Percentiles rank a stretch among this genome's conserved stretches.
phyloP scores from a whole-genome alignment of 2,329 filamentous ascomycete species.

The Truncatella angustata region DNA sequence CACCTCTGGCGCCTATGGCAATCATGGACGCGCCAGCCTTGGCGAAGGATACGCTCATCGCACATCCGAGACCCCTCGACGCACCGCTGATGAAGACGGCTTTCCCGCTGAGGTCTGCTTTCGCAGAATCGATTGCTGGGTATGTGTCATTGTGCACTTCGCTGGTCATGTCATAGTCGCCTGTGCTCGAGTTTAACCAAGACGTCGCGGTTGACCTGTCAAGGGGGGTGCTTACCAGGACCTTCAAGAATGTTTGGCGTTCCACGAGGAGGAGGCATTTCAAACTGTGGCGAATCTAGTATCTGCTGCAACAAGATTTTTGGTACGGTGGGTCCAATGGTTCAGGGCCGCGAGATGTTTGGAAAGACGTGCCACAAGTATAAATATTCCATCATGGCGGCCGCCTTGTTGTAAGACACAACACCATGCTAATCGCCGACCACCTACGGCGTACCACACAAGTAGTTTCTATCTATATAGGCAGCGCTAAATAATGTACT shows the following conservation, averaged over 20 bases:
- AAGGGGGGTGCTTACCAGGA: background rate
- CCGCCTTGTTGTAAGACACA: too few species aligned
- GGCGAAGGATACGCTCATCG: constrained; percentile 29
- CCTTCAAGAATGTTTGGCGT: constrained; percentile 6
- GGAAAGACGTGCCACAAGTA: too few species aligned
- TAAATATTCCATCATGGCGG: too few species aligned
- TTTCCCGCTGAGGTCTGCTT: constrained; percentile 27
- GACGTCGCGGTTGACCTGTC: background rate
- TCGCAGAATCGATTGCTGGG: constrained; percentile 27
- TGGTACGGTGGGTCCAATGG: too few species aligned
- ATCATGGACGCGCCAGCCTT: constrained; percentile 35
- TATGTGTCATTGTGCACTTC: constrained; percentile 32
- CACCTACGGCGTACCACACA: too few species aligned
- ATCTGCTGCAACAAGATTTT: too few species aligned
- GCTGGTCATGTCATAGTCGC: constrained; percentile 22
- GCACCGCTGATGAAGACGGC: constrained; percentile 36
- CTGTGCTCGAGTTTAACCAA: too few species aligned
- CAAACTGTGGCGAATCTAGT: too few species aligned
- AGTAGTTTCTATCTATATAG: too few species aligned
- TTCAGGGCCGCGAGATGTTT: too few species aligned
- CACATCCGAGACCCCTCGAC: constrained; percentile 31
- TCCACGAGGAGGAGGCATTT: constrained; percentile 10
- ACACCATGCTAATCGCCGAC: too few species aligned
- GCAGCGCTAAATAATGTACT: too few species aligned
- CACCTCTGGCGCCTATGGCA: constrained; percentile 28